Percentiles rank a stretch among this genome's conserved stretches.
Evolutionary conservation across 169 alveolate genomes (phyloP).

Genomic region (Plasmodium billcollinsi): DNA sequence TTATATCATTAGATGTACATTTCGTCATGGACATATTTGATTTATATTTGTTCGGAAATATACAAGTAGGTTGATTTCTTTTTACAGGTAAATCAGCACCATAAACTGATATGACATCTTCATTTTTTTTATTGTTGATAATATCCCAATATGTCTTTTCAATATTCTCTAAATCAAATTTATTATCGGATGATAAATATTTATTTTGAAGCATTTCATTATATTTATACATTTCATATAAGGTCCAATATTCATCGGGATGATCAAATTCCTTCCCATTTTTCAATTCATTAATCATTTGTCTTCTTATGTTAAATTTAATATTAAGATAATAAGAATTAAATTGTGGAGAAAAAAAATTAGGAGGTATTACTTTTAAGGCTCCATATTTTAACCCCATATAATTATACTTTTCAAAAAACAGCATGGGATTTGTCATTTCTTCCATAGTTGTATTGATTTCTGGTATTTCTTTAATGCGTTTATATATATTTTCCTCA

Average conservation of each 20-base stretch:
- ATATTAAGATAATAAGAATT: constrained; percentile 79
- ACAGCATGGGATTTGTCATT: constrained; percentile 79
- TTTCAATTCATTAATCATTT: constrained; percentile 81
- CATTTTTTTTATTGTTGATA: constrained; percentile 71
- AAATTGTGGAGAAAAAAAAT: constrained; percentile 83
- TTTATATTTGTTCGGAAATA: constrained; percentile 27
- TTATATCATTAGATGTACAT: no score
- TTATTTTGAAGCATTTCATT: constrained; percentile 32
- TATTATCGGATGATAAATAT: constrained; percentile 3
- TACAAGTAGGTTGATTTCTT: constrained; percentile 71
- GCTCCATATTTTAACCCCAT: constrained; percentile 88
- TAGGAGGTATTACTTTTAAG: constrained; percentile 87
- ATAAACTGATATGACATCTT: constrained; percentile 76
- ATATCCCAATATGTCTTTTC: constrained; percentile 82
- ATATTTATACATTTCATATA: constrained; percentile 48
- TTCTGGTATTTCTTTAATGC: constrained; percentile 80
- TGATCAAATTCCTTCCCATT: constrained; percentile 80
- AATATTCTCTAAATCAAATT: constrained; percentile 26
- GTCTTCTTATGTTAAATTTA: constrained; percentile 88
- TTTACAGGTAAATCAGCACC: constrained; percentile 85
- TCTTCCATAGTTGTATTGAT: constrained; percentile 85
- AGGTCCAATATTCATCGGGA: constrained; percentile 57
- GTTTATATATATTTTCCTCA: constrained; percentile 21
- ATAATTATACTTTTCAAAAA: constrained; percentile 78
- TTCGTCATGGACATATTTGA: neutral